These are phyloP conservation scores for Lactarius akahatsu DNA, from an alignment of 768 basidiomycete species.

Conservation along the genomic window DNA sequence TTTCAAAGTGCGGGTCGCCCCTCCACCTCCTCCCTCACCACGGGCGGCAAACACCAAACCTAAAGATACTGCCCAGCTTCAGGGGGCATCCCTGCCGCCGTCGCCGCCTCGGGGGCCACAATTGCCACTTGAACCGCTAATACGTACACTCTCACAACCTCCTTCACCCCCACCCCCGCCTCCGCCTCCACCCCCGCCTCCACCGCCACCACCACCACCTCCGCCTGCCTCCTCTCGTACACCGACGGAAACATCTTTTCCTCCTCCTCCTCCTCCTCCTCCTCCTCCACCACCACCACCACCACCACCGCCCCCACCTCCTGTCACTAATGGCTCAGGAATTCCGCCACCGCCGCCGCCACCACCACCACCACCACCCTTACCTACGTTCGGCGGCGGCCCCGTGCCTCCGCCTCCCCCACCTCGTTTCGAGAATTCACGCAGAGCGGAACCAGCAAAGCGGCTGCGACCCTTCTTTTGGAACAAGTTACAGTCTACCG, in stretches of 20 bases:
- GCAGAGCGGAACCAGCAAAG: constrained; percentile 48
- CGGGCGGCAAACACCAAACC: constrained; percentile 32
- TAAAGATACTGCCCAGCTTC: constrained; percentile 12
- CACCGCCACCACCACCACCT: neutral
- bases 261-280: no score
- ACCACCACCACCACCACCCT: neutral
- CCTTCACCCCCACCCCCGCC: constrained; percentile 31
- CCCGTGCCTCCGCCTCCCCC: constrained; percentile 27
- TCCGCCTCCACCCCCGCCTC: constrained; percentile 20
- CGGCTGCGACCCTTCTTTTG: constrained; percentile 87
- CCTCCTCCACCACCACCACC: neutral
- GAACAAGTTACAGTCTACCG: constrained; percentile 64
- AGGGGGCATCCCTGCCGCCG: neutral
- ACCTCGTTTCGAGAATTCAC: constrained; percentile 35
- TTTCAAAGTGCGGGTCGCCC: constrained; percentile 65
- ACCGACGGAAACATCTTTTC: neutral
- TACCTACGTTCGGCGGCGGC: constrained; percentile 5
- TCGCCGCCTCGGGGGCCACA: constrained; percentile 25
- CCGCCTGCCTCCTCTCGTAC: neutral
- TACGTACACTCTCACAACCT: constrained; percentile 35
- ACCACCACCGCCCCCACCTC: constrained; percentile 8
- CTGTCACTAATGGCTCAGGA: neutral
- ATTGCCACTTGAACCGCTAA: constrained; percentile 27
- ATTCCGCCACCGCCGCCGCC: neutral
- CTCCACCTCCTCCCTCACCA: constrained; percentile 59